phyloP scores from a whole-genome alignment of 495 filamentous ascomycete genomes.

The Astrothelium subdiscretum region DNA sequence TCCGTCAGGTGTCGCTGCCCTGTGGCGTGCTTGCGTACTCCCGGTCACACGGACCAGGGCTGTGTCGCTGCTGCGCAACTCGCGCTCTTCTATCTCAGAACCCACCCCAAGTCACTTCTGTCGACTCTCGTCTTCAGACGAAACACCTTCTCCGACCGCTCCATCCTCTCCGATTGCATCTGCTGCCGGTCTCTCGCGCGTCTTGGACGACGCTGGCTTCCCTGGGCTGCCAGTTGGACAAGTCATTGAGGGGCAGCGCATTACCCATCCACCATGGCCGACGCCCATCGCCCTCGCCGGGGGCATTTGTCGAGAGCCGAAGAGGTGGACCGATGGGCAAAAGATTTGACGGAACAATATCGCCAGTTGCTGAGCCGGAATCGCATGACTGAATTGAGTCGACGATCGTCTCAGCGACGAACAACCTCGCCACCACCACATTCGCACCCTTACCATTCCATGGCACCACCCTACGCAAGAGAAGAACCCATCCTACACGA shows the following conservation, averaged over 20 bases:
- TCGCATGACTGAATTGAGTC: conserved; percentile 65
- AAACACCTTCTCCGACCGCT: background rate
- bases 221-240: background rate
- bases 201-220: background rate
- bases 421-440: conserved; percentile 41
- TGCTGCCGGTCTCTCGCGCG: background rate
- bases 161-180: background rate
- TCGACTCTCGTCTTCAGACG: background rate
- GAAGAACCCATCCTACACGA: conserved; percentile 29
- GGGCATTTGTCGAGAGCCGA: conserved; percentile 12
- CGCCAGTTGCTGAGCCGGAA: conserved; percentile 66
- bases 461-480: conserved; percentile 24
- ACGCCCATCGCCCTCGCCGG: background rate
- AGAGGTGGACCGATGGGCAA: conserved; percentile 17
- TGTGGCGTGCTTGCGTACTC: background rate
- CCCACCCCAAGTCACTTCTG: background rate
- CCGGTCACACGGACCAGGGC: background rate
- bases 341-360: conserved; percentile 52
- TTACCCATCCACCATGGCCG: background rate
- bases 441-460: conserved; percentile 29
- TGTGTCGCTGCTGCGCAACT: conserved; percentile 3
- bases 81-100: background rate
- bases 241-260: conserved; percentile 3
- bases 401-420: conserved; percentile 34
- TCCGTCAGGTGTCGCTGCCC: background rate